These are phyloP conservation scores for Biscogniauxia sp. DNA, from an alignment of 2,329 filamentous ascomycete species.

Conservation along the genomic window DNA sequence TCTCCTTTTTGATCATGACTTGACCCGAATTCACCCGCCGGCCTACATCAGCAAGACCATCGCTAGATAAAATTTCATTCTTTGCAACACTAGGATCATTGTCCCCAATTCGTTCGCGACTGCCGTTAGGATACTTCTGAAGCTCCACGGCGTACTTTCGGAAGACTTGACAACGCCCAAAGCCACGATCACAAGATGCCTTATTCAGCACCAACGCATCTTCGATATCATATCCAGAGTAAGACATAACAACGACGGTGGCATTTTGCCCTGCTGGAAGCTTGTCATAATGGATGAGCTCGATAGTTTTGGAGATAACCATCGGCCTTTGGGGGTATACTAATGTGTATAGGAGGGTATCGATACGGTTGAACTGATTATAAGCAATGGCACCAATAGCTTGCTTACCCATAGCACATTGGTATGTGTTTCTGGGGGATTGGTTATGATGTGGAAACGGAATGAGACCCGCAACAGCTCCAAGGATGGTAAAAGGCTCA, in stretches of 20 bases:
- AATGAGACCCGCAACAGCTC: slow-evolving; percentile 92
- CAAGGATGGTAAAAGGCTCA: slow-evolving; percentile 94
- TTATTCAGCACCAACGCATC: slow-evolving; percentile 97
- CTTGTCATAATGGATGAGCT: slow-evolving; percentile 95
- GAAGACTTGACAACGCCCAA: slow-evolving; percentile 97
- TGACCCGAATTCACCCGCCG: slow-evolving; percentile 75
- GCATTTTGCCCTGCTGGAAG: slow-evolving; percentile 95
- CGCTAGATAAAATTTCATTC: slow-evolving; percentile 72
- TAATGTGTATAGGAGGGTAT: slow-evolving; percentile 92
- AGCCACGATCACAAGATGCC: slow-evolving; percentile 89
- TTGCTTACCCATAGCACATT: slow-evolving; percentile 99
- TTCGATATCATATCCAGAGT: slow-evolving; percentile 98
- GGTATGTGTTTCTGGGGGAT: slow-evolving; percentile 96
- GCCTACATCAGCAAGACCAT: slow-evolving; percentile 86
- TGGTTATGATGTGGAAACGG: slow-evolving; percentile 99
- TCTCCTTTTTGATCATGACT: slow-evolving; percentile 86
- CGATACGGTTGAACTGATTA: slow-evolving; percentile 96
- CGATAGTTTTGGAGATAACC: slow-evolving; percentile 95
- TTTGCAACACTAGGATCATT: slow-evolving; percentile 60
- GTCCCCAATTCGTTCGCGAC: slow-evolving; percentile 63
- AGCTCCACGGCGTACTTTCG: slow-evolving; percentile 86
- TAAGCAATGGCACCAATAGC: slow-evolving; percentile 97
- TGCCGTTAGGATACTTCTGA: slow-evolving; percentile 86
- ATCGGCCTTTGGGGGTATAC: slow-evolving; percentile 97
- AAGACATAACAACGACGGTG: slow-evolving; percentile 98